Base-by-base conservation (phyloP, 495 filamentous ascomycete species). In the Neurospora intermedia region DNA sequence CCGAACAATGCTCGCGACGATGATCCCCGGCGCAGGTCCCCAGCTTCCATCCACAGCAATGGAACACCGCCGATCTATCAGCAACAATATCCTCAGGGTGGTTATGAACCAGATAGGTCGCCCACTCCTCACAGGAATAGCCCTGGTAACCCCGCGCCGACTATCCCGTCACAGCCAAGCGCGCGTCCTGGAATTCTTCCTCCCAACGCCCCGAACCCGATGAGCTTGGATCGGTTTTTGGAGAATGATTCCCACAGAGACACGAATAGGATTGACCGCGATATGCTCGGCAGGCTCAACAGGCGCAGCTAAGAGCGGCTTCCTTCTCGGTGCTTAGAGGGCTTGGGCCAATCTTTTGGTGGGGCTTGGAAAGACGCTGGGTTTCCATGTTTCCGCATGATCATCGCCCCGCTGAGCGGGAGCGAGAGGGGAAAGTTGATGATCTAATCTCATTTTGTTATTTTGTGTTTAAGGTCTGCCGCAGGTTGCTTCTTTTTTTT, bases 141-240 rank as follows among this genome's bases (percentile, higher is more conserved):
- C 71, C 78, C 75, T 18, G 70, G 74, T 20, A 76, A 73, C 16
- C 73, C 74, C 69, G 70, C 69, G 31, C 23, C 72, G n/a, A 69
- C 48, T 40, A 16, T 69, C 15, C 74, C 73, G 62, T 27, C 45
- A 4, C 75, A 46, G 66, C 42, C 38, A 18, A 43, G 20, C 40
- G 48, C 43, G 38, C 40, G 18, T 46, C 48, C 59, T 9, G 69
- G 75, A 35, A 42, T 71, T 5, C 38, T 48, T 54, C 31, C 73
- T 69, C 5, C 59, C 66, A 20, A 27, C 23, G 20, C 46, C 74
- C 43, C 70, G 16, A 81, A 80, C 40, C 80, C 83, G 1, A 87
- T 87, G 85, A 85, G 84, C 72, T 48, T 87, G 1, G 80, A 81
- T 43, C 82, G 83, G 41, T 75, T 87, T 69, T 81, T 87, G 74